phyloP scores from a whole-genome alignment of 176 grass and related monocot species.

The Avena atlantica region DNA sequence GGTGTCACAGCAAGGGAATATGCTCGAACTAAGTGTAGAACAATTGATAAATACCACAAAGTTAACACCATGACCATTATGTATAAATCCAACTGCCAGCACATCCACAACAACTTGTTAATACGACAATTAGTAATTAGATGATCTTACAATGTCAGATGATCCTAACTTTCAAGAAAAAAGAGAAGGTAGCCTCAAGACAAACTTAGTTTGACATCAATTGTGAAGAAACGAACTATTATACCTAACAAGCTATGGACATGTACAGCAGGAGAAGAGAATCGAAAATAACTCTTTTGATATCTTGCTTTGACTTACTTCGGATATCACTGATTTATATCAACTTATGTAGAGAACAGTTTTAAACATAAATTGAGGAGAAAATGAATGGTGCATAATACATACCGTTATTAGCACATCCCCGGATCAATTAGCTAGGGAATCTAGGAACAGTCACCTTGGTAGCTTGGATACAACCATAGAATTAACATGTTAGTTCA shows the following conservation, averaged over 20 bases:
- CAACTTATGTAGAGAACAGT: too few relatives aligned
- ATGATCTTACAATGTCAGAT: not conserved
- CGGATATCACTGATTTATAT: too few relatives aligned
- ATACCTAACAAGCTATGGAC: conserved; percentile 11
- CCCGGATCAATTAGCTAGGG: too few relatives aligned
- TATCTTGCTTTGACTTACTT: conserved; percentile 13
- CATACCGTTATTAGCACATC: conserved; percentile 34
- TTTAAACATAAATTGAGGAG: conserved; percentile 28
- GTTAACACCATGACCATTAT: too few relatives aligned
- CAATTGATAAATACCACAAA: too few relatives aligned
- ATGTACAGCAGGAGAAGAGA: not conserved
- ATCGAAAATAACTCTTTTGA: too few relatives aligned
- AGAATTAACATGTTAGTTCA: too few relatives aligned
- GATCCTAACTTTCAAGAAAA: too few relatives aligned
- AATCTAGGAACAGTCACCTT: too few relatives aligned
- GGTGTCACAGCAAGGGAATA: too few relatives aligned
- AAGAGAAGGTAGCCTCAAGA: conserved; percentile 10
- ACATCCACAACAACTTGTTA: not conserved
- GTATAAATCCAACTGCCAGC: not conserved
- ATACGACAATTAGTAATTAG: not conserved
- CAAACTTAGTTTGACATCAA: conserved; percentile 14
- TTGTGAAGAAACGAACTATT: conserved; percentile 32
- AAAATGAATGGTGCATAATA: conserved; percentile 35
- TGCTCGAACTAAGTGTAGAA: too few relatives aligned
- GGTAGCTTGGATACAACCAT: too few relatives aligned